Percentiles rank a stretch among this genome's conserved stretches.
Evolutionary conservation across 2,329 filamentous ascomycete species (phyloP).

Genomic region (Hawksworthiomyces lignivorus): DNA sequence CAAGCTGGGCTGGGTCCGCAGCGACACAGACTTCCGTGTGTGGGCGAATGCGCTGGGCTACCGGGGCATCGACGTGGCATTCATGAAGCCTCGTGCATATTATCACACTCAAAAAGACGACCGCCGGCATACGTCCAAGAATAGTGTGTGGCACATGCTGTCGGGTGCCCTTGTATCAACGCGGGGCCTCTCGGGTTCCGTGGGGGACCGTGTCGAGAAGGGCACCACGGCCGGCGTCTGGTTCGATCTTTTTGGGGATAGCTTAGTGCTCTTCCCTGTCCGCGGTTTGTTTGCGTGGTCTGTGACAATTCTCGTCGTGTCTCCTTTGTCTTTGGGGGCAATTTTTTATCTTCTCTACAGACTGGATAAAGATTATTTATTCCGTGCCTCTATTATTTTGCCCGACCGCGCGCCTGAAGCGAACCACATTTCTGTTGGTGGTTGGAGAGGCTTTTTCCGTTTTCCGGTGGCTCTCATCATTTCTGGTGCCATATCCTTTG

Average conservation of each 20-base stretch:
- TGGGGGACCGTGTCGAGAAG: conserved; percentile 58
- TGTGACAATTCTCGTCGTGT: conserved; percentile 71
- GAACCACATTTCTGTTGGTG: conserved; percentile 58
- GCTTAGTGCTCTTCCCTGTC: conserved; percentile 71
- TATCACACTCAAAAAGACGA: conserved; percentile 94
- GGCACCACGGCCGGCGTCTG: conserved; percentile 65
- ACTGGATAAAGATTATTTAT: conserved; percentile 81
- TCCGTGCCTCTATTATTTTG: conserved; percentile 45
- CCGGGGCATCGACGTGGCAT: conserved; percentile 85
- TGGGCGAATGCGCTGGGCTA: conserved; percentile 72
- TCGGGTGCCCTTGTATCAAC: conserved; percentile 73
- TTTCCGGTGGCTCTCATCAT: conserved; percentile 69
- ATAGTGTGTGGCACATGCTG: conserved; percentile 88
- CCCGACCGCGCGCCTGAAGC: conserved; percentile 51
- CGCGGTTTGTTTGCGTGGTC: conserved; percentile 84
- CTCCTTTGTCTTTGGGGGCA: conserved; percentile 64
- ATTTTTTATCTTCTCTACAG: conserved; percentile 62
- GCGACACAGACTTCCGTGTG: conserved; percentile 83
- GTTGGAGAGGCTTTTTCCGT: conserved; percentile 75
- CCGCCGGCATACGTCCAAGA: conserved; percentile 62
- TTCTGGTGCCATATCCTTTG: conserved; percentile 61
- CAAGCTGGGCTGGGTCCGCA: conserved; percentile 66
- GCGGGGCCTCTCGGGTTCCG: conserved; percentile 60
- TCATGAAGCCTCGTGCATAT: conserved; percentile 74
- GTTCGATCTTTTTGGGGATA: conserved; percentile 84